Base-by-base conservation (phyloP, 768 basidiomycete genomes). In the Boletus huronensis region DNA sequence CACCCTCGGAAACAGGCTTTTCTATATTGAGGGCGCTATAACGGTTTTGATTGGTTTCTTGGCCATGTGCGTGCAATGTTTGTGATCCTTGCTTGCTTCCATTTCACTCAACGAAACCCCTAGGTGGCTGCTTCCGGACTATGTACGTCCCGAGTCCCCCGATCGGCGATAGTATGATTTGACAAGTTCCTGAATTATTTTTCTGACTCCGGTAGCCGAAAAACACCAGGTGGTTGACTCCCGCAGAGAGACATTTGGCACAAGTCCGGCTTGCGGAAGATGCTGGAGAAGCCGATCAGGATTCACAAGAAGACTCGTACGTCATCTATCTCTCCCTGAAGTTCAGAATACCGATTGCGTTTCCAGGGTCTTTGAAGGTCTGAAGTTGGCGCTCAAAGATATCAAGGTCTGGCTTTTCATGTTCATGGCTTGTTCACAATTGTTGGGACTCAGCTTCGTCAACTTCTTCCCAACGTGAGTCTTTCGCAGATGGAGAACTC, bases 11-110 rank as follows among this genome's bases (percentile, higher is more conserved):
- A 11, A 1, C 51, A 86, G 87, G 87, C 64, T 89, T 45, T 89
- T 89, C 65, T 85, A 79, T 63, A 85, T 87, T 46, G 87, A 85
- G 71, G 87, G 88, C 8, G 71, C 80, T 1, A 75, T 85, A 13
- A 89, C 87, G 0, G 80, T 88, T 55, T 61, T 74, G 42, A 68
- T 88, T 43, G 84, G 85, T 3, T 70, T 86, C 36, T 52, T 76
- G 14, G 72, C 78, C 51, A 80, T 84, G 83, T 84, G 50, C 7
- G 62, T 57, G 23, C 6, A 1, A 23, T 39, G 13, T 14, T 6
- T 19, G 21, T 28, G 5, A 23, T 34, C 4, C 3, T 31, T 7
- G 14, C 28, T 16, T n/a, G 6, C 11, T 7, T 23, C 21, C n/a
- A 2, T 44, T 52, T 32, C 31, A 51, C 47, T 44, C n/a, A 41